Conservation (phyloP, 306 rosid species). For the Argentina anserina region DNA sequence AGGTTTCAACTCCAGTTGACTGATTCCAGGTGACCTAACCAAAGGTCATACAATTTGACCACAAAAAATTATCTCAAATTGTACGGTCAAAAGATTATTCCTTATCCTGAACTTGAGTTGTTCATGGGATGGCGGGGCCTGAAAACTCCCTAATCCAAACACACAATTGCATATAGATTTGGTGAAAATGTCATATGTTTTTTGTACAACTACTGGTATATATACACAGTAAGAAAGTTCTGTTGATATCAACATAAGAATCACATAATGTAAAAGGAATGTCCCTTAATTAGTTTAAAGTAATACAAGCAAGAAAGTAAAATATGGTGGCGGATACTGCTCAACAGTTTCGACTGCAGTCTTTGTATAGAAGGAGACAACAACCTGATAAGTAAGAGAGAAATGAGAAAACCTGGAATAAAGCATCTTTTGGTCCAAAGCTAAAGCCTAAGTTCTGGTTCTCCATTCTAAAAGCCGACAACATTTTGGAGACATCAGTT, state of each 20-base stretch:
- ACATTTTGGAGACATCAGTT: slow-evolving; percentile 26
- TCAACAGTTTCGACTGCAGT: background rate
- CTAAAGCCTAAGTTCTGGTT: slow-evolving; percentile 25
- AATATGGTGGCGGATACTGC: background rate
- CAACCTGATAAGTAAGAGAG: background rate
- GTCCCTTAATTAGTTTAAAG: background rate
- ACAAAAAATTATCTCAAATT: background rate
- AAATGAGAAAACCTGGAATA: slow-evolving; percentile 25
- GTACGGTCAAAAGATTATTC: background rate
- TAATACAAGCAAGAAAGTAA: background rate
- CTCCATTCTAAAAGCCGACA: slow-evolving; percentile 23
- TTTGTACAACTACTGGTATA: background rate
- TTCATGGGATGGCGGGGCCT: background rate
- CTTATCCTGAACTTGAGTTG: background rate
- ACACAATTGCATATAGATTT: background rate
- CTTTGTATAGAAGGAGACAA: background rate
- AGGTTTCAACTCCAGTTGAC: background rate
- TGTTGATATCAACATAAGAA: background rate
- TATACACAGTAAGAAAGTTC: background rate
- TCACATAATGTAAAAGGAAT: background rate
- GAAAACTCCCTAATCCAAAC: background rate
- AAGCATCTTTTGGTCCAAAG: slow-evolving; percentile 37
- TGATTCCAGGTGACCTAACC: background rate
- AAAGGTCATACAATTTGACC: background rate
- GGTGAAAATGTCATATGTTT: background rate